Percentiles rank a stretch among this genome's conserved stretches.
These are phyloP conservation scores for Sphaerosporella brunnea DNA, from an alignment of 495 filamentous ascomycete genomes.

Conservation along the genomic window DNA sequence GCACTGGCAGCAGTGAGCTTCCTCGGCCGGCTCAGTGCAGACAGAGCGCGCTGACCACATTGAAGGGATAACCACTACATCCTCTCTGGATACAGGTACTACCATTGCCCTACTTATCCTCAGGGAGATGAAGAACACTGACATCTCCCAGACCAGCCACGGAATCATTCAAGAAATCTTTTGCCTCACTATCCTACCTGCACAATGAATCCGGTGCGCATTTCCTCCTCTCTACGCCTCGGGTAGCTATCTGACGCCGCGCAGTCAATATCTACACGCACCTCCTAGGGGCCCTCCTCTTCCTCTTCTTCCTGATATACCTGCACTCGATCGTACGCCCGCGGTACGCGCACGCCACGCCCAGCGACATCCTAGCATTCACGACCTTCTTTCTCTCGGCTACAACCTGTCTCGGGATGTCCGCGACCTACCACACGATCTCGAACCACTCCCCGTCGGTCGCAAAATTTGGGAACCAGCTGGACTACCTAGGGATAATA, in stretches of 20 bases:
- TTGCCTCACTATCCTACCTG: constrained; percentile 49
- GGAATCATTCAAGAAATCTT: constrained; percentile 43
- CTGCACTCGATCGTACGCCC: constrained; percentile 39
- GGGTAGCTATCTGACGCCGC: not conserved
- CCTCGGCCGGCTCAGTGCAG: not conserved
- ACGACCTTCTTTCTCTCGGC: constrained; percentile 65
- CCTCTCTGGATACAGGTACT: constrained; percentile 46
- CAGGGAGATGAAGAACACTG: no score
- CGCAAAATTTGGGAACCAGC: constrained; percentile 43
- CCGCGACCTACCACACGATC: constrained; percentile 59
- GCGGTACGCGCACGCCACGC: constrained; percentile 47
- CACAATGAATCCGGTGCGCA: constrained; percentile 60
- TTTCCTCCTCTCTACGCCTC: not conserved
- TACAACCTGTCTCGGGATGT: constrained; percentile 63
- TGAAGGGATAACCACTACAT: constrained; percentile 56
- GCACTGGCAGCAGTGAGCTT: constrained; percentile 23
- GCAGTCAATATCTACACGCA: constrained; percentile 81
- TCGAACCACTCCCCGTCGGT: constrained; percentile 47
- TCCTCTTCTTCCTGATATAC: constrained; percentile 24
- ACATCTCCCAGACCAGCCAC: constrained; percentile 38
- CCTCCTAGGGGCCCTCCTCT: constrained; percentile 45
- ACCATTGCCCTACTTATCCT: no score
- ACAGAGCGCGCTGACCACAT: not conserved
- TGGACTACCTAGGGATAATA: constrained; percentile 88
- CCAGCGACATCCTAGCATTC: constrained; percentile 52